Percentiles rank a stretch among this genome's conserved stretches.
phyloP scores from a whole-genome alignment of 352 stramenopile species.

The Phytophthora citrophthora region DNA sequence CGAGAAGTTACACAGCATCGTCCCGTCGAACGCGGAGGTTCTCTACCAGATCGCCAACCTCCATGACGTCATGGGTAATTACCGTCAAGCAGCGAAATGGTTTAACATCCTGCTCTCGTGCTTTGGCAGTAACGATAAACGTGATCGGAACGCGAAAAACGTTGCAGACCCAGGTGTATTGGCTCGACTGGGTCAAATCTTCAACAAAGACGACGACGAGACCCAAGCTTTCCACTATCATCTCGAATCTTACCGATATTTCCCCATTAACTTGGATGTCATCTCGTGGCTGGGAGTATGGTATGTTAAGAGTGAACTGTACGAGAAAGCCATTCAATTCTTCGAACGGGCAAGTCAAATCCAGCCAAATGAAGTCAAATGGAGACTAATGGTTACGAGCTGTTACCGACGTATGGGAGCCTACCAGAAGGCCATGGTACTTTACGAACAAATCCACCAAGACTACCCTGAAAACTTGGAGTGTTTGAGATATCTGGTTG shows the following conservation, averaged over 20 bases:
- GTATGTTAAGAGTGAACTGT: conserved; percentile 97
- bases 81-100: conserved; percentile 91
- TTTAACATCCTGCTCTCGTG: conserved; percentile 94
- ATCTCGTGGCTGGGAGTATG: conserved; percentile 97
- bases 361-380: conserved; percentile 96
- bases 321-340: conserved; percentile 97
- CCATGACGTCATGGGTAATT: conserved; percentile 93
- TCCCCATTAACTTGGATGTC: conserved; percentile 96
- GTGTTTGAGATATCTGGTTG: conserved; percentile 91
- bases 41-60: conserved; percentile 97
- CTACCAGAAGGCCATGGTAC: conserved; percentile 91
- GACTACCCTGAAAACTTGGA: conserved; percentile 95
- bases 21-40: conserved; percentile 92
- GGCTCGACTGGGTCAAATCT: conserved; percentile 93
- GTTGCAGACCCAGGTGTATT: conserved; percentile 82
- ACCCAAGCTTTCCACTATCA: conserved; percentile 96
- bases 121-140: conserved; percentile 84
- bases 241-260: conserved; percentile 95
- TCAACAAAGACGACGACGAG: conserved; percentile 94
- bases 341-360: conserved; percentile 96
- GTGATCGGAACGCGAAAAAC: conserved; percentile 64
- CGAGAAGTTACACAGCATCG: conserved; percentile 96
- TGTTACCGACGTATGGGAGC: conserved; percentile 96
- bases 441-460: conserved; percentile 96
- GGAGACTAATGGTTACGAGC: conserved; percentile 96